phyloP scores from a whole-genome alignment of 2,329 filamentous ascomycete genomes.

The Ceratocystis harringtonii region DNA sequence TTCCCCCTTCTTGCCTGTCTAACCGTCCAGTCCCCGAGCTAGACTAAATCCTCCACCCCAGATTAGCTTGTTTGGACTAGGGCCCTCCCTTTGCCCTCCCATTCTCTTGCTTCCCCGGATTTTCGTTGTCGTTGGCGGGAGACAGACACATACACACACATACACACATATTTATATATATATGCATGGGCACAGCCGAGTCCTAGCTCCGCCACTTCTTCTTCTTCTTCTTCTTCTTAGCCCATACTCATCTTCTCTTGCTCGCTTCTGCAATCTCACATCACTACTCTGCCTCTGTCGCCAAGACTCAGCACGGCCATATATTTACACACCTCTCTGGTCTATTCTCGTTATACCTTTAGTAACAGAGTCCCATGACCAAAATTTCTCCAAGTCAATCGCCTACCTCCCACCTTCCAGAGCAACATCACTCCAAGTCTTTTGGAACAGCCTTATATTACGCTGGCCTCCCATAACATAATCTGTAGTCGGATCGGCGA shows the following conservation, averaged over 20 bases:
- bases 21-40: neutral
- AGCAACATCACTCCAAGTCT: neutral
- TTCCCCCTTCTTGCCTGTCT: neutral
- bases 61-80: neutral
- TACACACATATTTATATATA: neutral
- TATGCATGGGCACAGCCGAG: neutral
- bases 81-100: neutral
- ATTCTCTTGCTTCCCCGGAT: constrained; percentile 7
- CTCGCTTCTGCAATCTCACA: neutral
- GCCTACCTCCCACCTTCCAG: neutral
- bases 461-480: neutral
- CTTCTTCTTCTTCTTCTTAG: neutral
- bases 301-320: neutral
- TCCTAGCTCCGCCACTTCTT: neutral
- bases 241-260: no score
- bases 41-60: neutral
- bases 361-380: constrained; percentile 2
- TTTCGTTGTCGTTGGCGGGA: neutral
- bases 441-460: neutral
- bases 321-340: neutral
- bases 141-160: neutral
- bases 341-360: neutral
- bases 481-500: neutral
- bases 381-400: constrained; percentile 2
- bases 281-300: neutral